Evolutionary conservation across 2,329 filamentous ascomycete genomes (phyloP), one percentile per base, ranked within the genome.

Genomic region (Epichloe scottii): DNA sequence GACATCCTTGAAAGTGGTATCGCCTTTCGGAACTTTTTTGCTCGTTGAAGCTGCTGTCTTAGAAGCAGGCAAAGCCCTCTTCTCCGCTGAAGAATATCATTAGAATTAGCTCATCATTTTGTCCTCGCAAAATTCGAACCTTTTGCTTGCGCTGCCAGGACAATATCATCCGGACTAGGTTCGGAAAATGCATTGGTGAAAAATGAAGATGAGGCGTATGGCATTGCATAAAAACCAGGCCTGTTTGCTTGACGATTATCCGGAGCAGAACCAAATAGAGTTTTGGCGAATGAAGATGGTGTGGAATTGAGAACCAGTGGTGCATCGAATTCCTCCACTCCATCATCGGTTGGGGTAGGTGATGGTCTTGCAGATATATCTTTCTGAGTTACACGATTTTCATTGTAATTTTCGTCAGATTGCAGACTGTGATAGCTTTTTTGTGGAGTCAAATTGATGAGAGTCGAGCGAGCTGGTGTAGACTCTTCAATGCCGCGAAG

Each of bases 161-260:
- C 87, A 62, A 93, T 71, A 66, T 96, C 90, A 71, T 97, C 90
- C 58, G 90, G 90, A 69, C 90, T 96, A 51, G 91, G 90, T 65
- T 82, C 81, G 74, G 84, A 75, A 71, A 96, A 96, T 53, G 83
- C 79, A 62, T 81, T 72, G 61, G 74, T 63, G 68, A 73, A 63
- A 64, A 74, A 74, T 51, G 70, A 67, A 33, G 74, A 67, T 40
- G 73, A 73, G 58, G 73, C 68, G 54, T 79, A 79, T 48, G 77
- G 76, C 60, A 79, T 68, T 41, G 68, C 61, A 58, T 64, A 69
- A 49, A 66, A 50, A 54, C 67, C 60, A 39, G 60, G 62, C 51
- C 57, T 63, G 33, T 59, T 62, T 56, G 52, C 50, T 52, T 60
- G 61, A 46, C 54, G 53, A 44, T 51, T 54, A 19, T 55, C 60